These are phyloP conservation scores for Tylopilus plumbeoviolaceoides DNA, from an alignment of 768 basidiomycete species.

Conservation along the genomic window DNA sequence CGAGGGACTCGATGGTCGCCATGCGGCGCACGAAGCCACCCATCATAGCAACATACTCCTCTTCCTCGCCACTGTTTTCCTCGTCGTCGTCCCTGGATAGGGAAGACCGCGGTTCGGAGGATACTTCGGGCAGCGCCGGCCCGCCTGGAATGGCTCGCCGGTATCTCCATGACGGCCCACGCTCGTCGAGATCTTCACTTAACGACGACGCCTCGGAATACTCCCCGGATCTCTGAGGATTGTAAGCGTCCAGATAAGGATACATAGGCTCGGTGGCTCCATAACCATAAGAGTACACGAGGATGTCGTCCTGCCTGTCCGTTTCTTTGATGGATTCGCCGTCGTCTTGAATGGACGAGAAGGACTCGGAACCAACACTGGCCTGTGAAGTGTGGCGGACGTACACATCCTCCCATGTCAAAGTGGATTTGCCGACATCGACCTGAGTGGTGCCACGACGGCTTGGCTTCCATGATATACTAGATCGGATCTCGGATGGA, in stretches of 20 bases:
- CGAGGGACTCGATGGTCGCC: constrained; percentile 79
- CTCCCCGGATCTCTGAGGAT: constrained; percentile 11
- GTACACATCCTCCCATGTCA: constrained; percentile 10
- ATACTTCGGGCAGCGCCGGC: constrained; percentile 5
- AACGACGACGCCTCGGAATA: constrained; percentile 2
- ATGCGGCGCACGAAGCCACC: constrained; percentile 66
- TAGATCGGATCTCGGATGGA: constrained; percentile 20
- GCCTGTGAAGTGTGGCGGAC: constrained; percentile 5
- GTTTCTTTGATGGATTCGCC: constrained; percentile 14
- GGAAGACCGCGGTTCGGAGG: constrained; percentile 16
- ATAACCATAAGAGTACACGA: constrained; percentile 27
- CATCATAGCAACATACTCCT: constrained; percentile 50
- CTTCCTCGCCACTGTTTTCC: constrained; percentile 21
- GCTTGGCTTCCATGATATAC: constrained; percentile 4
- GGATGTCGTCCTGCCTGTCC: neutral
- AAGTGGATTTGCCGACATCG: constrained; percentile 4
- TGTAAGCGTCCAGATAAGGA: constrained; percentile 32
- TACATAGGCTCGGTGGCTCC: constrained; percentile 24
- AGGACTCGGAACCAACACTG: constrained; percentile 1
- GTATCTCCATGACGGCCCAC: neutral
- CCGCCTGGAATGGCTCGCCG: neutral
- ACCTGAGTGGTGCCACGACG: constrained; percentile 17
- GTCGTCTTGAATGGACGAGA: constrained; percentile 2
- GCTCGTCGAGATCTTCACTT: constrained; percentile 4
- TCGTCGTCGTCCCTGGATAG: constrained; percentile 1